Evolutionary conservation across 2,329 filamentous ascomycete species (phyloP).

Genomic region (Stemphylium beticola): DNA sequence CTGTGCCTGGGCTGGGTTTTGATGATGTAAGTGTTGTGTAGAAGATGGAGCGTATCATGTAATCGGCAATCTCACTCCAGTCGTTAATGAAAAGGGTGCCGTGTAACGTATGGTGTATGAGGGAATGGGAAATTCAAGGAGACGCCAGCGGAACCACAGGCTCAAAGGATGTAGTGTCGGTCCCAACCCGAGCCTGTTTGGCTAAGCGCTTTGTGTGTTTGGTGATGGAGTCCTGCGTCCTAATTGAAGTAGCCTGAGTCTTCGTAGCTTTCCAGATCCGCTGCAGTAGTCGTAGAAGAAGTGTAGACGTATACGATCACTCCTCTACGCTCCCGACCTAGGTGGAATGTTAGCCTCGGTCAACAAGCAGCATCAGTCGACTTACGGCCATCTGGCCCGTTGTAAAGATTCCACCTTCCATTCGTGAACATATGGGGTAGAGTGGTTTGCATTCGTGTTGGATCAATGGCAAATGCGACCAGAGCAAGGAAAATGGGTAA

Average conservation of each 20-base stretch:
- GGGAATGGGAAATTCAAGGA: too few species aligned
- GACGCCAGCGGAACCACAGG: not conserved
- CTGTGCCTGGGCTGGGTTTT: too few species aligned
- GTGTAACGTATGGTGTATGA: not conserved
- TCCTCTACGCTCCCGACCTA: slow-evolving; percentile 32
- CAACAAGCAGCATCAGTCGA: not conserved
- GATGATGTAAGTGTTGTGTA: too few species aligned
- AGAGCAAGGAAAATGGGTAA: slow-evolving; percentile 43
- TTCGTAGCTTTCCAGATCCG: too few species aligned
- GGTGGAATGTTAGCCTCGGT: not conserved
- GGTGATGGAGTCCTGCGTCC: too few species aligned
- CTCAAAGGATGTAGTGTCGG: not conserved
- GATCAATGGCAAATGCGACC: slow-evolving; percentile 32
- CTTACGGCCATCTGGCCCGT: slow-evolving; percentile 22
- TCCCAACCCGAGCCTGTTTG: slow-evolving; percentile 1
- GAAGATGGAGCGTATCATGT: too few species aligned
- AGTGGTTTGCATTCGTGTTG: slow-evolving; percentile 5
- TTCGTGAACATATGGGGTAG: slow-evolving; percentile 26
- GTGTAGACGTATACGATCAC: slow-evolving; percentile 35
- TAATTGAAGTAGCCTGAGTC: too few species aligned
- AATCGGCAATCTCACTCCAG: too few species aligned
- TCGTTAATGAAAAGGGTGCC: not conserved
- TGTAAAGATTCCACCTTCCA: slow-evolving; percentile 22
- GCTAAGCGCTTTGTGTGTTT: slow-evolving; percentile 11
- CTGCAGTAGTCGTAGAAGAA: not conserved